Conservation (phyloP, 495 filamentous ascomycete genomes). For the Polyplosphaeria fusca region DNA sequence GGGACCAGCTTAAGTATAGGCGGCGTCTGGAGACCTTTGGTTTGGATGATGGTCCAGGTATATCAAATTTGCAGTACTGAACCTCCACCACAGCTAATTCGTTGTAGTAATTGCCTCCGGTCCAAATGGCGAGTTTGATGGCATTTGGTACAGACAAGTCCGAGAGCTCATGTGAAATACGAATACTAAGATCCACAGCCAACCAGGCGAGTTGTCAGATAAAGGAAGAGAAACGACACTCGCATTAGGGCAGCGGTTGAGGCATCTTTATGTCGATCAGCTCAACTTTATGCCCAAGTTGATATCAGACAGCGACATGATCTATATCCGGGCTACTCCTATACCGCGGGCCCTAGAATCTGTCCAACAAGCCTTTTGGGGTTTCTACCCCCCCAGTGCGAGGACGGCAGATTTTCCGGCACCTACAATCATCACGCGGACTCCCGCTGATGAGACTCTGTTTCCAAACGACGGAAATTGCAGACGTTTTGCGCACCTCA, state of each 20-base stretch:
- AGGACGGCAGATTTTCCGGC: slow-evolving; percentile 62
- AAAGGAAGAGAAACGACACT: slow-evolving; percentile 79
- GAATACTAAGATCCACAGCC: slow-evolving; percentile 41
- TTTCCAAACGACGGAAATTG: slow-evolving; percentile 89
- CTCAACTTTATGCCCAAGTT: slow-evolving; percentile 75
- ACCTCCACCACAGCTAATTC: not conserved
- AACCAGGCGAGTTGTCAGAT: slow-evolving; percentile 86
- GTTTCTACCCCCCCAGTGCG: slow-evolving; percentile 76
- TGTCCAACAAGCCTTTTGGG: slow-evolving; percentile 83
- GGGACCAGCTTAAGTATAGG: slow-evolving; percentile 70
- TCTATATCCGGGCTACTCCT: slow-evolving; percentile 84
- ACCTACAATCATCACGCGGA: slow-evolving; percentile 70
- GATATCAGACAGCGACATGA: slow-evolving; percentile 61
- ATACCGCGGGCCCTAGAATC: slow-evolving; percentile 83
- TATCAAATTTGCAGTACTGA: not conserved
- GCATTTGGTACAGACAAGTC: slow-evolving; percentile 55
- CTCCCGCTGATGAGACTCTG: slow-evolving; percentile 78
- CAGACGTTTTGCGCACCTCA: slow-evolving; percentile 75
- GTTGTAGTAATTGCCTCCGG: slow-evolving; percentile 57
- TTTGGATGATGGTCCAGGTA: slow-evolving; percentile 58
- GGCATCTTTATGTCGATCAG: slow-evolving; percentile 84
- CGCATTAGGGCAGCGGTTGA: slow-evolving; percentile 71
- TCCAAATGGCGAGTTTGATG: slow-evolving; percentile 65
- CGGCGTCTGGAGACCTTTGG: slow-evolving; percentile 80
- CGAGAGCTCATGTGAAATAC: not conserved